phyloP scores from a whole-genome alignment of 768 basidiomycete species.

The Lactarius vividus region DNA sequence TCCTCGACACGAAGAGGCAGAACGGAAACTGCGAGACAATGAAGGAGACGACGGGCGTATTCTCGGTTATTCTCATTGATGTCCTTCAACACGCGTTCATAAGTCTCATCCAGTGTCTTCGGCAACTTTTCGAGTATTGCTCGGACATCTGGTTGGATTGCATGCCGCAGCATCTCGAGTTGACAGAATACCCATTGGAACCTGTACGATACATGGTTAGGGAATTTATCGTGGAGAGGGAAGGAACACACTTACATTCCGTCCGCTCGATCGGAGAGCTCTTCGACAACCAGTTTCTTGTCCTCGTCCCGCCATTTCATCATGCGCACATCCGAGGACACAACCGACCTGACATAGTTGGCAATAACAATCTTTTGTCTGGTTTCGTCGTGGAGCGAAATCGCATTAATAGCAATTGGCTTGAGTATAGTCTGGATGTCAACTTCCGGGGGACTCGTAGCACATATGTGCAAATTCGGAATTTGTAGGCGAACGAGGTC shows the following conservation, averaged over 20 bases:
- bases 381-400: background rate
- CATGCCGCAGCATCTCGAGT: background rate
- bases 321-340: background rate
- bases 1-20: background rate
- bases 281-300: background rate
- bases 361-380: background rate
- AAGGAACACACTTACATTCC: background rate
- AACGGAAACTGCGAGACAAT: background rate
- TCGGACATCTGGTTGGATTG: background rate
- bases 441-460: background rate
- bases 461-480: background rate
- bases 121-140: background rate
- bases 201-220: background rate
- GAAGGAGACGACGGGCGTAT: background rate
- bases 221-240: rapidly evolving
- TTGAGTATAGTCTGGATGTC: background rate
- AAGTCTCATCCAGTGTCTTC: background rate
- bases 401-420: background rate
- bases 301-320: background rate
- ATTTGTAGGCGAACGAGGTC: background rate
- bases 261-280: background rate
- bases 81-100: background rate
- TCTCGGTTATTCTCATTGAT: background rate
- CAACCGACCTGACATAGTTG: background rate
- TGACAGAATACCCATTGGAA: background rate